phyloP scores from a whole-genome alignment of 2,329 filamentous ascomycete genomes.

The Tolypocladium ovalisporum region DNA sequence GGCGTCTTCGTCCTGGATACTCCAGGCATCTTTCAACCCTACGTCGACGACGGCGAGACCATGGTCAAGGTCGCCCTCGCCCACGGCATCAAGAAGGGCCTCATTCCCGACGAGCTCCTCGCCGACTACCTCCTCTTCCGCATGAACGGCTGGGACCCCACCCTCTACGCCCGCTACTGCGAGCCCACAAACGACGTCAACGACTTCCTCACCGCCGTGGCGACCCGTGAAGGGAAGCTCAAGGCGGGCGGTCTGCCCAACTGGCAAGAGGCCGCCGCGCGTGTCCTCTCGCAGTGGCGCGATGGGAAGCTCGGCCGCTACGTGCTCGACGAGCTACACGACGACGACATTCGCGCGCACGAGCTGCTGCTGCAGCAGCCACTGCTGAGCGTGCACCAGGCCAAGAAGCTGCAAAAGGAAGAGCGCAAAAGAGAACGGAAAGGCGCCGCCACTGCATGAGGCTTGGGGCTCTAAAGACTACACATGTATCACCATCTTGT shows the following conservation, averaged over 20 bases:
- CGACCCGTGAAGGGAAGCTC: slow-evolving; percentile 64
- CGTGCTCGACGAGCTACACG: slow-evolving; percentile 64
- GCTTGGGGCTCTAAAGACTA: background rate
- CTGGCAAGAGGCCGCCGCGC: slow-evolving; percentile 62
- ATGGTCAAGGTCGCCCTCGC: slow-evolving; percentile 96
- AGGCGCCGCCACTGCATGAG: background rate
- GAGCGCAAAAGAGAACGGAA: slow-evolving; percentile 34
- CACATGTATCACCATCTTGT: background rate
- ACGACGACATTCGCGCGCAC: slow-evolving; percentile 41
- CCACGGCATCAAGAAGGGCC: slow-evolving; percentile 80
- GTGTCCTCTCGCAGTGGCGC: slow-evolving; percentile 75
- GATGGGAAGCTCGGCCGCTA: slow-evolving; percentile 66
- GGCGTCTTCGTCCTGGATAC: slow-evolving; percentile 85
- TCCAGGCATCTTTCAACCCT: slow-evolving; percentile 90
- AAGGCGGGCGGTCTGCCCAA: slow-evolving; percentile 62
- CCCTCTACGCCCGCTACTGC: slow-evolving; percentile 50
- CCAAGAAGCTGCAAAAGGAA: slow-evolving; percentile 55
- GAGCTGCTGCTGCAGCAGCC: slow-evolving; percentile 35
- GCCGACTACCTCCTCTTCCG: slow-evolving; percentile 86
- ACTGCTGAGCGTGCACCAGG: slow-evolving; percentile 54
- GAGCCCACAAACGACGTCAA: slow-evolving; percentile 76
- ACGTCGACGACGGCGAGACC: slow-evolving; percentile 69
- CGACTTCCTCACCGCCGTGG: slow-evolving; percentile 60
- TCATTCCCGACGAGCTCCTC: slow-evolving; percentile 66
- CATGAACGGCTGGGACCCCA: slow-evolving; percentile 58